Conservation (phyloP, 805 yeast species). For the Candida jianshihensis region DNA sequence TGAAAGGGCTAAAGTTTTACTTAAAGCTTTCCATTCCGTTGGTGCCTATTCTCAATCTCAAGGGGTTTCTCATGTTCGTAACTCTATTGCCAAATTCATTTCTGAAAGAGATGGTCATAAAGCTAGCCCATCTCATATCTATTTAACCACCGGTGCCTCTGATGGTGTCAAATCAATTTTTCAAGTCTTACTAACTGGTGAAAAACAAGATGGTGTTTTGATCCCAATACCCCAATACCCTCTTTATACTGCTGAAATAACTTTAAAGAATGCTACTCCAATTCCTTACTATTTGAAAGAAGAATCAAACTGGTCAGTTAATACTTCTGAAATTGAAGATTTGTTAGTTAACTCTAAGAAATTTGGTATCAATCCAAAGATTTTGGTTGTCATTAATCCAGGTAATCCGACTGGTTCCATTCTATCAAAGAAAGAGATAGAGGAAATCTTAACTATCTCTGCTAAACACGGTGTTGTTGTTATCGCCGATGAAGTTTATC, state of each 20-base stretch:
- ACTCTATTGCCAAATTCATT: slow-evolving; percentile 78
- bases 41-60: slow-evolving; percentile 96
- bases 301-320: slow-evolving; percentile 74
- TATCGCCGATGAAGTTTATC: slow-evolving; percentile 97
- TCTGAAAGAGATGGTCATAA: slow-evolving; percentile 67
- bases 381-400: slow-evolving; percentile 91
- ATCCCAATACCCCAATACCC: slow-evolving; percentile 99
- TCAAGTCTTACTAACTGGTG: slow-evolving; percentile 61
- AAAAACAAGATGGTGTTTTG: slow-evolving; percentile 60
- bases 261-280: slow-evolving; percentile 75
- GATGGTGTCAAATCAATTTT: slow-evolving; percentile 81
- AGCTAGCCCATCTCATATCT: slow-evolving; percentile 66
- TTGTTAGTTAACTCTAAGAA: slow-evolving; percentile 41
- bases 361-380: slow-evolving; percentile 58
- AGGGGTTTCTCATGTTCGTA: slow-evolving; percentile 68
- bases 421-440: slow-evolving; percentile 57
- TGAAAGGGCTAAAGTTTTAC: slow-evolving; percentile 56
- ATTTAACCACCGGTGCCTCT: slow-evolving; percentile 91
- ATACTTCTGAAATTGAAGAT: slow-evolving; percentile 53
- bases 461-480: slow-evolving; percentile 80
- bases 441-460: slow-evolving; percentile 67
- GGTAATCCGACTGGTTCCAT: slow-evolving; percentile 98
- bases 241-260: slow-evolving; percentile 88
- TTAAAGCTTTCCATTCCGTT: slow-evolving; percentile 65
- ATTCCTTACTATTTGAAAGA: slow-evolving; percentile 87